These are phyloP conservation scores for Streptanthus diversifolius DNA, from an alignment of 345 rosid genomes.

Conservation along the genomic window DNA sequence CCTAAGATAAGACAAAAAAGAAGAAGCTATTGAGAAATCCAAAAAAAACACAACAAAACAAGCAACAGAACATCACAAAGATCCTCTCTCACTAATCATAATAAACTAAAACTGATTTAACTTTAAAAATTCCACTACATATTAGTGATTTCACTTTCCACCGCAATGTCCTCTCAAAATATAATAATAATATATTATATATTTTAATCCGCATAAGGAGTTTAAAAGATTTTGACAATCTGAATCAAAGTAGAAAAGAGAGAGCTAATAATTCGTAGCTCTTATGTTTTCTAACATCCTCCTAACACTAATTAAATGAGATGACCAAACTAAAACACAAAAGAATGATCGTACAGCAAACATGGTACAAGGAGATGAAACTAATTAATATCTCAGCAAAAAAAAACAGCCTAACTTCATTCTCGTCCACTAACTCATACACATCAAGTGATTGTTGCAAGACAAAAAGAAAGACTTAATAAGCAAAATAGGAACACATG, in stretches of 20 bases:
- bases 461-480: not conserved
- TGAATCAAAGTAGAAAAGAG: too few species aligned
- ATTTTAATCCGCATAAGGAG: too few species aligned
- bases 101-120: not conserved
- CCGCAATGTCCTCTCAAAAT: not conserved
- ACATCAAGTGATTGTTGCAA: slow-evolving; percentile 43
- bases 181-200: too few species aligned
- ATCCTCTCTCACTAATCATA: not conserved
- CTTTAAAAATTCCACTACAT: not conserved
- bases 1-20: slow-evolving; percentile 35
- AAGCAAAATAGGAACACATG: slow-evolving; percentile 32
- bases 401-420: slow-evolving; percentile 27
- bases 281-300: too few species aligned
- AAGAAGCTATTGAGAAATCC: slow-evolving; percentile 9
- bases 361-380: slow-evolving; percentile 34
- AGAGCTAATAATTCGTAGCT: too few species aligned
- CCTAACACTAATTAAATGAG: slow-evolving; percentile 2
- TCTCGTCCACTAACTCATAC: slow-evolving; percentile 39
- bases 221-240: too few species aligned
- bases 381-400: slow-evolving; percentile 52
- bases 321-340: slow-evolving; percentile 28
- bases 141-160: not conserved
- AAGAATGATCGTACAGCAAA: slow-evolving; percentile 6
- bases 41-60: not conserved
- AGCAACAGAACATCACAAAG: not conserved